These are phyloP conservation scores for Anacardium occidentale DNA, from an alignment of 345 rosid genomes.

Conservation along the genomic window DNA sequence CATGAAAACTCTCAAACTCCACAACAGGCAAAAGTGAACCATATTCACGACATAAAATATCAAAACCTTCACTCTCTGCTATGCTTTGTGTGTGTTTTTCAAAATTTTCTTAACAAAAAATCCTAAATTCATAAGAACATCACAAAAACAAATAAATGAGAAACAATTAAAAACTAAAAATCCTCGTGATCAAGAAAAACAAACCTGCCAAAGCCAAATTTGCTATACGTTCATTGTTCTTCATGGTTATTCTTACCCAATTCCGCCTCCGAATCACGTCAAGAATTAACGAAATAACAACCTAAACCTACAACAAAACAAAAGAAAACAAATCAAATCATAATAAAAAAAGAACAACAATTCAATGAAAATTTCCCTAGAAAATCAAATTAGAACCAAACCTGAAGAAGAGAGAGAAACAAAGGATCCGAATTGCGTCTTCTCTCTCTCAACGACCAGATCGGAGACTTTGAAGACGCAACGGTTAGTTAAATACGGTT, in stretches of 20 bases:
- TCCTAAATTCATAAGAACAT: not conserved
- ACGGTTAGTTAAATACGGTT: not conserved
- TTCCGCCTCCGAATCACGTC: not conserved
- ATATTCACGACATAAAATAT: not conserved
- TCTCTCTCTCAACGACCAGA: conserved; percentile 30
- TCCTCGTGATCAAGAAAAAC: not conserved
- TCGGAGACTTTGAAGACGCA: conserved; percentile 19
- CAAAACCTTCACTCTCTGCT: no score
- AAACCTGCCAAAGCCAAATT: conserved; percentile 84
- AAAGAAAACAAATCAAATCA: conserved; percentile 1
- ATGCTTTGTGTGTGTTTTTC: not conserved
- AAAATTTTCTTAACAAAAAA: not conserved
- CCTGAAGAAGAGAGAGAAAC: not conserved
- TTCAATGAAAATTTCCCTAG: not conserved
- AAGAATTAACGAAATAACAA: not conserved
- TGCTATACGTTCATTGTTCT: conserved; percentile 72
- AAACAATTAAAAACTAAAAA: conserved; percentile 6
- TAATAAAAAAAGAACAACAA: not conserved
- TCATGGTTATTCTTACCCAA: conserved; percentile 43
- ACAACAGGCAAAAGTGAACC: not conserved
- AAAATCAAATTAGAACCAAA: not conserved
- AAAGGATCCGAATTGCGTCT: conserved; percentile 18
- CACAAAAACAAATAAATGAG: not conserved
- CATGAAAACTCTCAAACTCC: conserved; percentile 10
- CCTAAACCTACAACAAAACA: not conserved